Percentiles rank a stretch among this genome's conserved stretches.
phyloP scores from a whole-genome alignment of 495 filamentous ascomycete species.

The Pyrenopolyporus hunteri region DNA sequence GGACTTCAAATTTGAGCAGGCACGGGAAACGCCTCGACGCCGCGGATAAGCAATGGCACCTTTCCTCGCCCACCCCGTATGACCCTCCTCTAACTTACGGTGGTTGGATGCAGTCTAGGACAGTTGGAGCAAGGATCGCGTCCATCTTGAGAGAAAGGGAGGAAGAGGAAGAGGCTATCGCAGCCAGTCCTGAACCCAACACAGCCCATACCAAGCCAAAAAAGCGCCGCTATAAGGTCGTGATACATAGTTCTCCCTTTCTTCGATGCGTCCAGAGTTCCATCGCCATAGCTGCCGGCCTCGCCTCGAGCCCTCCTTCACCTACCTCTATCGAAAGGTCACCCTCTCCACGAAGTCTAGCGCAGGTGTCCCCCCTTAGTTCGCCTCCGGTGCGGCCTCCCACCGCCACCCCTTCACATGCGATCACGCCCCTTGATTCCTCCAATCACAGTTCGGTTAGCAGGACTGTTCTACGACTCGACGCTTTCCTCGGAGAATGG shows the following conservation, averaged over 20 bases:
- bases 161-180: slow-evolving; percentile 45
- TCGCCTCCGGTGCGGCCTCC: slow-evolving; percentile 26
- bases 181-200: slow-evolving; percentile 19
- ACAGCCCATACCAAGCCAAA: slow-evolving; percentile 41
- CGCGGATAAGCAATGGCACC: slow-evolving; percentile 92
- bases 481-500: slow-evolving; percentile 96
- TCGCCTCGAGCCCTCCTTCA: slow-evolving; percentile 66
- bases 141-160: slow-evolving; percentile 65
- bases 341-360: slow-evolving; percentile 28
- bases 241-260: slow-evolving; percentile 92
- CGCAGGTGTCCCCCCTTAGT: slow-evolving; percentile 42
- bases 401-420: slow-evolving; percentile 17
- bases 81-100: slow-evolving; percentile 95
- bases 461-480: slow-evolving; percentile 74
- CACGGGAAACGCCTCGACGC: slow-evolving; percentile 93
- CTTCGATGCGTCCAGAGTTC: slow-evolving; percentile 93
- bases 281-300: slow-evolving; percentile 84
- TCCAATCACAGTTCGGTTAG: slow-evolving; percentile 31
- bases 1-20: slow-evolving; percentile 64
- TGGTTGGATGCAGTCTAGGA: slow-evolving; percentile 85
- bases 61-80: slow-evolving; percentile 93
- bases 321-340: slow-evolving; percentile 42
- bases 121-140: slow-evolving; percentile 79
- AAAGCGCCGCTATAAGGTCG: slow-evolving; percentile 70
- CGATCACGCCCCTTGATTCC: background rate